Base-by-base conservation (phyloP, 345 rosid species). In the Moricandia arvensis region DNA sequence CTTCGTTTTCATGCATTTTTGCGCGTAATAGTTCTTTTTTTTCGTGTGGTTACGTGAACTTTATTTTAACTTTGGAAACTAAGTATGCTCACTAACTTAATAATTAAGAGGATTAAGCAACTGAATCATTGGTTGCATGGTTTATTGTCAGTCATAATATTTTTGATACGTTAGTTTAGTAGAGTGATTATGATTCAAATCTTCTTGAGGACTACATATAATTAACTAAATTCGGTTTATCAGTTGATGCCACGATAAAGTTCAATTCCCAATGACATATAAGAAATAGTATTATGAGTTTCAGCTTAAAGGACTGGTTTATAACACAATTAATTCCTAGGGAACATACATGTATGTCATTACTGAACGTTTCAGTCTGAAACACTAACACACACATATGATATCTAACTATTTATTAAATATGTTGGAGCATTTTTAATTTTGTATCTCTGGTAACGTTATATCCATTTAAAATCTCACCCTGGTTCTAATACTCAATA, bases 301-400 rank as follows among this genome's bases (percentile, higher is more conserved):
- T 43, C 66, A 58, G 66, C 26, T 66, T 18, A 29, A 65, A 29
- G 15, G 43, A 64, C 45, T 43, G 59, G 31, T 60, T 62, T 16
- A 17, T 16, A 41, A 74, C 33, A 75, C 53, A 1, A 11, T 26
- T 12, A 30, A 38, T 24, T 55, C 63, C 43, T 60, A 60, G 68
- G 69, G 68, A 59, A 68, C 69, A 68, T 31, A 68, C 16, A 57
- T 21, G 0, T 31, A 74, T 58, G 18, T 58, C 8, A 17, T 59
- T 59, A 60, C 61, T 47, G 79, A 59, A 66, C 29, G 38, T 66
- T 66, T 45, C 69, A 27, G 41, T 27, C 24, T 31, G 9, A 29
- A 61, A 47, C 18, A 57, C n/a, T 12, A 41, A 74, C 15, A 47
- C 18, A 55, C 29, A 73, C 24, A 45, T 13, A 17, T 0, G 16